Percentiles rank a stretch among this genome's conserved stretches.
Evolutionary conservation across 169 alveolate genomes (phyloP).

Genomic region (Babesia divergens): DNA sequence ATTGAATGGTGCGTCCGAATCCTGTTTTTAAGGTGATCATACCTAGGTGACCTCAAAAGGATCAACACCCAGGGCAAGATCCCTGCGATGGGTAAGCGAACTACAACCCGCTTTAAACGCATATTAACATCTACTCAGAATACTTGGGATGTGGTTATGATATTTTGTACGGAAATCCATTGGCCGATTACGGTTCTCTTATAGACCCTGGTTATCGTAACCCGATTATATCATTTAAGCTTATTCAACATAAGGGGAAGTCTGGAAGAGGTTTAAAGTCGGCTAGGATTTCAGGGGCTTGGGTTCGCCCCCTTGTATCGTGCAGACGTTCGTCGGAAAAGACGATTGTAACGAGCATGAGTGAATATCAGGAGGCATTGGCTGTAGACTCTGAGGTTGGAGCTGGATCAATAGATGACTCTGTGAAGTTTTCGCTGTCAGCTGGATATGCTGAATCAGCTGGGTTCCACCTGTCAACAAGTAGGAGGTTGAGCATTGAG

Average conservation of each 20-base stretch:
- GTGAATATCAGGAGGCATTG: slow-evolving; percentile 32
- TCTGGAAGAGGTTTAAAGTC: not conserved
- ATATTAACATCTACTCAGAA: slow-evolving; percentile 26
- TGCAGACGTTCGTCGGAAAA: slow-evolving; percentile 45
- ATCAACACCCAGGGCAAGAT: slow-evolving; percentile 32
- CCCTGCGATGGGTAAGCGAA: slow-evolving; percentile 56
- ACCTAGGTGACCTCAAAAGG: slow-evolving; percentile 1
- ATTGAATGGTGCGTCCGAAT: too few relatives aligned
- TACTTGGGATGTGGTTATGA: slow-evolving; percentile 84
- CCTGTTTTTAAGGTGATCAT: too few relatives aligned
- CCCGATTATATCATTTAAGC: slow-evolving; percentile 72
- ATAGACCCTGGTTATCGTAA: slow-evolving; percentile 82
- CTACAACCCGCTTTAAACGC: not conserved
- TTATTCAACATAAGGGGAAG: slow-evolving; percentile 24
- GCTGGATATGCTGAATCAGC: slow-evolving; percentile 37
- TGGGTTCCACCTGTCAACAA: slow-evolving; percentile 1
- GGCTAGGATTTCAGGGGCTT: slow-evolving; percentile 48
- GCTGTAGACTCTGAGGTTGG: slow-evolving; percentile 40
- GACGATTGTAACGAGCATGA: slow-evolving; percentile 35
- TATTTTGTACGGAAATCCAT: slow-evolving; percentile 77
- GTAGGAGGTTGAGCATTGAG: slow-evolving; percentile 21
- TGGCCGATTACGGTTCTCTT: slow-evolving; percentile 73
- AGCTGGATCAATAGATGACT: slow-evolving; percentile 34
- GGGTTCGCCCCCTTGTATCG: slow-evolving; percentile 53
- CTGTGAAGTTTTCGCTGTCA: slow-evolving; percentile 52